These are phyloP conservation scores for Chlorella sp. DNA, from an alignment of 139 green algal species.

Conservation along the genomic window DNA sequence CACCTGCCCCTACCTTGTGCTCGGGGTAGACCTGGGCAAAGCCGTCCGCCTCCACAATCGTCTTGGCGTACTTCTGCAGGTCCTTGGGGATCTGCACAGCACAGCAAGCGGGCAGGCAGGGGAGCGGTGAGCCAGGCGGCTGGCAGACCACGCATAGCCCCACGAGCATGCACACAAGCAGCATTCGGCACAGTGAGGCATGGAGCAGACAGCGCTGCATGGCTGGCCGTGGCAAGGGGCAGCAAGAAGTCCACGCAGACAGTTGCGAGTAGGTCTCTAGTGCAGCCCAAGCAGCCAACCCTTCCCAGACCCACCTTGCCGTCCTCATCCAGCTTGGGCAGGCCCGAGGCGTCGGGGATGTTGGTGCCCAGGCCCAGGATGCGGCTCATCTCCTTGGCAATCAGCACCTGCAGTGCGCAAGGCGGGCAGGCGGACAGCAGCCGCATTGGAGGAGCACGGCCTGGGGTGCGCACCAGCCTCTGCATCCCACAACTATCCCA, in stretches of 20 bases:
- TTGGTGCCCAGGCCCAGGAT: constrained; percentile 77
- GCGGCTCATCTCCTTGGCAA: constrained; percentile 89
- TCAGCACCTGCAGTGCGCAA: constrained; percentile 51
- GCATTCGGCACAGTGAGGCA: no score
- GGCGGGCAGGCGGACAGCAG: no score
- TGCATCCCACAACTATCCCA: no score
- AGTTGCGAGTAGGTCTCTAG: no score
- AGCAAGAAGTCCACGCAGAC: no score
- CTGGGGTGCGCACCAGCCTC: no score
- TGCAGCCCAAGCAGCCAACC: no score
- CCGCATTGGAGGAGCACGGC: no score
- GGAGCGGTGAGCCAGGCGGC: no score
- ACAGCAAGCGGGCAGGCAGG: not conserved
- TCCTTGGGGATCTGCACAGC: constrained; percentile 69
- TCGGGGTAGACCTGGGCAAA: constrained; percentile 76
- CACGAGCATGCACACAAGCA: no score
- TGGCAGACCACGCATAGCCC: no score
- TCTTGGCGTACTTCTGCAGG: constrained; percentile 75
- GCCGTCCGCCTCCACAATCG: constrained; percentile 83
- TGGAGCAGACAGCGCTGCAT: not conserved
- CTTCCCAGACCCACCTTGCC: constrained; percentile 70
- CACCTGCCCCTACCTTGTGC: constrained; percentile 19
- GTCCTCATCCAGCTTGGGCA: constrained; percentile 70
- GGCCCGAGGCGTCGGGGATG: constrained; percentile 69
- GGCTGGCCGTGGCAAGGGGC: no score